These are phyloP conservation scores for Pichia sp. DNA, from an alignment of 1,139 yeast species.

Conservation along the genomic window DNA sequence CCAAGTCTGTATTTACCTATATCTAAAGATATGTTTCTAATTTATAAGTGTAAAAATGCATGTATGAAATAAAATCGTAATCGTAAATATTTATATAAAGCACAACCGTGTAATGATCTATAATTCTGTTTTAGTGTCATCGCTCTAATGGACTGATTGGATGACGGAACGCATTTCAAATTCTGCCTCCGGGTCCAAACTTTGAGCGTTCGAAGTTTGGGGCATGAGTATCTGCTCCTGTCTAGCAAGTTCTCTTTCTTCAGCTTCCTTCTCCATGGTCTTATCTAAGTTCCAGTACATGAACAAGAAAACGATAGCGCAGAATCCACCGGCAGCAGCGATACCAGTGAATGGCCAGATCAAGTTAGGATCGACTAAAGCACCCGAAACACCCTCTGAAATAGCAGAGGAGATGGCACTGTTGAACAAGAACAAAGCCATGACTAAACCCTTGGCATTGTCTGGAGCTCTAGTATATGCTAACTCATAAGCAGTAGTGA, in stretches of 20 bases:
- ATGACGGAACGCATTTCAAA: slow-evolving; percentile 10
- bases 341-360: slow-evolving; percentile 53
- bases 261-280: slow-evolving; percentile 44
- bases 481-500: slow-evolving; percentile 61
- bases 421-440: slow-evolving; percentile 63
- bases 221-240: slow-evolving; percentile 1
- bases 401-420: slow-evolving; percentile 58
- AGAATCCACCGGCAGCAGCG: slow-evolving; percentile 44
- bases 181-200: slow-evolving; percentile 4
- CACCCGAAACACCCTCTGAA: slow-evolving; percentile 52
- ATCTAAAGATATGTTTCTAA: neutral
- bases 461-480: slow-evolving; percentile 63
- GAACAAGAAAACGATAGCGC: slow-evolving; percentile 42
- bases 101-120: neutral
- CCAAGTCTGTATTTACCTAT: neutral
- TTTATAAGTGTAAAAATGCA: neutral
- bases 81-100: neutral
- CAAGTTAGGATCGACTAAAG: slow-evolving; percentile 51
- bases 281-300: slow-evolving; percentile 52
- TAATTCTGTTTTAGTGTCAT: neutral
- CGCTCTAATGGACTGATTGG: slow-evolving; percentile 3
- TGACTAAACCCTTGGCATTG: slow-evolving; percentile 62
- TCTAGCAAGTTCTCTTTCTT: slow-evolving; percentile 13
- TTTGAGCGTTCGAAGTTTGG: slow-evolving; percentile 31
- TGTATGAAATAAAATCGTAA: neutral